Percentiles rank a stretch among this genome's conserved stretches.
Conservation (phyloP, 345 rosid species). For the Eucalyptus fibrosa region DNA sequence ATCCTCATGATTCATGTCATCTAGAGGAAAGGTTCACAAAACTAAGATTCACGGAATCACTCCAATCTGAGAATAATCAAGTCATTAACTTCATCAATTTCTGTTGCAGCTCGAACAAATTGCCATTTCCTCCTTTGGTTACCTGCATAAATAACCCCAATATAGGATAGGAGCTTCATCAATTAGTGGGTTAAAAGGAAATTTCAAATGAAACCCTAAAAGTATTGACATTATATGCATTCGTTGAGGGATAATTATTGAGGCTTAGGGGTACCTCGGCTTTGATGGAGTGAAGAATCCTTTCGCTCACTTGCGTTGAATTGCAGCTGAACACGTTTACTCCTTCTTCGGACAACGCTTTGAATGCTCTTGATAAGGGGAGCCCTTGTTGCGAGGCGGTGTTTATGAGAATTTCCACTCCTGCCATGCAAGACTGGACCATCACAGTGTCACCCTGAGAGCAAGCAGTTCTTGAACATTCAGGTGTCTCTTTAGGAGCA, state of each 20-base stretch:
- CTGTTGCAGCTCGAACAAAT: slow-evolving; percentile 3
- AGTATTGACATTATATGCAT: not conserved
- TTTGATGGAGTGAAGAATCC: slow-evolving; percentile 10
- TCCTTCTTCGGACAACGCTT: slow-evolving; percentile 11
- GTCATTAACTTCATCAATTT: not conserved
- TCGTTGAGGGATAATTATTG: not conserved
- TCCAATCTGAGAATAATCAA: not conserved
- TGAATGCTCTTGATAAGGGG: slow-evolving; percentile 15
- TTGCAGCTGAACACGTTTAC: slow-evolving; percentile 9
- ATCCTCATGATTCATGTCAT: not conserved
- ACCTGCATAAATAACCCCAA: not conserved
- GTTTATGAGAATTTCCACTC: slow-evolving; percentile 19
- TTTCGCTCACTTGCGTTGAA: slow-evolving; percentile 16
- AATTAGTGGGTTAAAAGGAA: not conserved
- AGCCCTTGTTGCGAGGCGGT: slow-evolving; percentile 1
- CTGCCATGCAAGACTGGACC: slow-evolving; percentile 10
- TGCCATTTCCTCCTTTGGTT: not conserved
- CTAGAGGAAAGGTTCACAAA: not conserved
- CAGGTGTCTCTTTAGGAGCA: not conserved
- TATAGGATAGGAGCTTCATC: not conserved
- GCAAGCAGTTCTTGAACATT: not conserved
- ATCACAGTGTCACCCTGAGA: not conserved
- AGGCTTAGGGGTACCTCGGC: slow-evolving; percentile 12
- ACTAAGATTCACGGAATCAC: not conserved
- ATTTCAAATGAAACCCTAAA: not conserved